Conservation (phyloP, 1,139 yeast species). For the Pichia cactophila region DNA sequence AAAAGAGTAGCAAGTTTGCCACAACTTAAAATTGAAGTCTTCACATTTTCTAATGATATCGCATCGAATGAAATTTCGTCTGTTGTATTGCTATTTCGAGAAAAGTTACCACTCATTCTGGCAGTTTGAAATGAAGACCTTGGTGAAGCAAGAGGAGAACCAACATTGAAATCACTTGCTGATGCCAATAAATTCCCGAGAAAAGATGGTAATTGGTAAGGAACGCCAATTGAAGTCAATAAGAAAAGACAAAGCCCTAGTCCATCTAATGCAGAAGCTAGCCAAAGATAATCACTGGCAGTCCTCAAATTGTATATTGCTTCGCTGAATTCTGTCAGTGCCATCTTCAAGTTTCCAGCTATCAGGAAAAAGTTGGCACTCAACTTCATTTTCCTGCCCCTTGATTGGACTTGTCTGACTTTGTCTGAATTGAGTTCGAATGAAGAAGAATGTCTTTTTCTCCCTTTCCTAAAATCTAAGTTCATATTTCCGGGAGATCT, state of each 20-base stretch:
- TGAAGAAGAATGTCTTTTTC: constrained; percentile 35
- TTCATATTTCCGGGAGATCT: constrained; percentile 66
- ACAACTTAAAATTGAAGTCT: constrained; percentile 47
- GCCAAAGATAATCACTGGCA: constrained; percentile 76
- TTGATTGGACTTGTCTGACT: constrained; percentile 26
- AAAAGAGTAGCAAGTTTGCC: constrained; percentile 44
- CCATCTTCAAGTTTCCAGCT: constrained; percentile 71
- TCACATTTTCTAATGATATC: constrained; percentile 18
- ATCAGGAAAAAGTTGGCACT: constrained; percentile 69
- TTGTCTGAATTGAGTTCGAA: constrained; percentile 29
- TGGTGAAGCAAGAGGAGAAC: constrained; percentile 35
- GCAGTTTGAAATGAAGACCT: constrained; percentile 32
- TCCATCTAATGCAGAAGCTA: constrained; percentile 80
- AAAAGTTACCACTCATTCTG: neutral
- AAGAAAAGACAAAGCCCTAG: constrained; percentile 60
- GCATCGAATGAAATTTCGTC: constrained; percentile 6
- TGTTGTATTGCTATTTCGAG: constrained; percentile 9
- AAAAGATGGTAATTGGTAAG: constrained; percentile 53
- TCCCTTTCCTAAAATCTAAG: constrained; percentile 26
- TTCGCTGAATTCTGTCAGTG: constrained; percentile 65
- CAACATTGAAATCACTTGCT: constrained; percentile 19
- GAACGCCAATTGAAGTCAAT: constrained; percentile 49
- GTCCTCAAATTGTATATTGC: constrained; percentile 54
- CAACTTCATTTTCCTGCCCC: constrained; percentile 70
- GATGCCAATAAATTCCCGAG: constrained; percentile 29